Evolutionary conservation across 257 asterid genomes (phyloP).

Genomic region (Nicotiana knightiana): DNA sequence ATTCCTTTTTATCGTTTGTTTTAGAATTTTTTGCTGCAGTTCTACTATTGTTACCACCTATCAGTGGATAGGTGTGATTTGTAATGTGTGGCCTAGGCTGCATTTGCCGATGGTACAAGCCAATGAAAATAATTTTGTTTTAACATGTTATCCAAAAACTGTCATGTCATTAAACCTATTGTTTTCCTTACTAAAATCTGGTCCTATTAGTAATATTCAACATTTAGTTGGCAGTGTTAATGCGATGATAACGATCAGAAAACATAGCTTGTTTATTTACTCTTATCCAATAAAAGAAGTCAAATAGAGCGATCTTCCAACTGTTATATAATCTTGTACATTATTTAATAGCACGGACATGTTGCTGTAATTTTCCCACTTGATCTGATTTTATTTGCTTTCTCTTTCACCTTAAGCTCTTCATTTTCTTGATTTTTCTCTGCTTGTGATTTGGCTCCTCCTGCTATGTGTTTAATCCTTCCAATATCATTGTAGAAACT

Average conservation of each 20-base stretch:
- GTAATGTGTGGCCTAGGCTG: not conserved
- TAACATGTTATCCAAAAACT: no score
- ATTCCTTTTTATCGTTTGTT: not conserved
- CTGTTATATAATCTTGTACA: not conserved
- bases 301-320: not conserved
- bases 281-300: not conserved
- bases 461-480: slow-evolving; percentile 34
- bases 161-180: no score
- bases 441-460: slow-evolving; percentile 33
- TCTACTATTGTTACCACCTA: no score
- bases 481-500: slow-evolving; percentile 13
- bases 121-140: not conserved
- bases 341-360: slow-evolving; percentile 22
- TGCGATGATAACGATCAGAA: not conserved
- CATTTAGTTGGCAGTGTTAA: no score
- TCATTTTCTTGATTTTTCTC: slow-evolving; percentile 26
- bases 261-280: not conserved
- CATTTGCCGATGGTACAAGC: not conserved
- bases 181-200: no score
- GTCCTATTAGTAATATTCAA: no score
- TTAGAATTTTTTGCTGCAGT: not conserved
- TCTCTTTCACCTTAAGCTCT: slow-evolving; percentile 30
- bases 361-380: slow-evolving; percentile 29
- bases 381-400: slow-evolving; percentile 33
- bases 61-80: not conserved